Base-by-base conservation (phyloP, 371 early-diverging fungal genomes). In the Rhizopus arrhizus region DNA sequence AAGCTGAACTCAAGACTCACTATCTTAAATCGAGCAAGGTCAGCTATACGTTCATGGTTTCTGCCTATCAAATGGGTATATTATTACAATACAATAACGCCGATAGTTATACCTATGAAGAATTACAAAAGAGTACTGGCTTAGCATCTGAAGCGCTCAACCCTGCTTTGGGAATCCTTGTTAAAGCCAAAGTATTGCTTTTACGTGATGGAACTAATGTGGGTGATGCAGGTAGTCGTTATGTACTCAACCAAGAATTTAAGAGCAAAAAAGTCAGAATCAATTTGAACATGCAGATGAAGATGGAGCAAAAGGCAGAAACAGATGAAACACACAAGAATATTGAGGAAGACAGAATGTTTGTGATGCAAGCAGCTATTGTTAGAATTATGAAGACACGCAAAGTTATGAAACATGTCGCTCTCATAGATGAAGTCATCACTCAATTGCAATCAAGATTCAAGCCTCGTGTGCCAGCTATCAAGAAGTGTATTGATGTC, bases 321-420 rank as follows among this genome's bases (percentile, higher is more conserved):
- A 71, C 86, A 3, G 91, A 91, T 32, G 95, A 95, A 32, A 94
- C 95, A 13, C 91, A 94, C 77, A 88, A 89, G 75, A 87, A 89
- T 0, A 88, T 96, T 42, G 92, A 91, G 60, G 90, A 92, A 61
- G 96, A 95, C 66, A 90, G 96, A 50, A 91, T 90, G 78, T 74
- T 88, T 60, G 69, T 91, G 51, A 95, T 97, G 77, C 95, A 97
- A 89, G 97, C 97, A 9, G 96, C 98, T 4, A 95, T 98, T 81
- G 99, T 98, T 7, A 76, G 88, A 42, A 84, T 95, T 56, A 94
- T 95, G 98, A 98, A 98, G 85, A 93, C 97, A 5, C 91, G 97
- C 45, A 95, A 95, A 75, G 84, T 85, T 48, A 81, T 97, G 85
- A 91, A 91, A 66, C 94, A 97, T 73, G 84, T 86, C 8, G 81